Base-by-base conservation (phyloP, 495 filamentous ascomycete species). In the Podospora pseudoanserina region DNA sequence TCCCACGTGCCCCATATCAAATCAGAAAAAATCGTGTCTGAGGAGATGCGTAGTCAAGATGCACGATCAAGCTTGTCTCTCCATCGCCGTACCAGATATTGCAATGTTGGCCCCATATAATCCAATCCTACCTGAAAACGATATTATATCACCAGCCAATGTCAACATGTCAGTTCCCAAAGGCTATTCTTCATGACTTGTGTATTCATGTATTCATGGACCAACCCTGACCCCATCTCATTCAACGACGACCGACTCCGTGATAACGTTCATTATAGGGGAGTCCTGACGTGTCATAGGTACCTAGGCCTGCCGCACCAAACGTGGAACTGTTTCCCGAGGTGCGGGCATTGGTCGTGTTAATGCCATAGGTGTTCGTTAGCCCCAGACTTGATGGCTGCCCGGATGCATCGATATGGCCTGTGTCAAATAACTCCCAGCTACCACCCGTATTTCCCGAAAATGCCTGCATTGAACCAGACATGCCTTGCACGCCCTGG, bases 391-490 rank as follows among this genome's bases (percentile, higher is more conserved):
- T 30, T 6, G 63, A 65, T 56, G 77, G 76, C 53, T 68, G 79
- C 15, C 69, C 75, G 39, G 74, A 58, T 2, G 77, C 72, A 60
- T 83, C 81, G 34, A 83, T 64, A 65, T 69, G 71, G 32, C 72
- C 68, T 2, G 81, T 71, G 65, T 81, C 80, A 30, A 83, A 77
- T 53, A 83, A 67, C 39, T 34, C 62, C 64, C 80, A 78, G 63
- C 81, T 79, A 7, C 74, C 27, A 5, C 67, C 55, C 7, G 72
- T 61, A 26, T 54, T 72, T n/a, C 67, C 63, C 2, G 70, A 1
- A 27, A 76, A 77, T 6, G 75, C 44, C 58, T 69, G 71, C 13
- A 75, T 72, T 19, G 66, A 68, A 0, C 61, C n/a, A 34, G 70
- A 32, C 55, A 77, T 66, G 56, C 69, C 67, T 58, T 77, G 76